Evolutionary conservation across 2,329 filamentous ascomycete species (phyloP).

Genomic region (Ophiosphaerella narmari): DNA sequence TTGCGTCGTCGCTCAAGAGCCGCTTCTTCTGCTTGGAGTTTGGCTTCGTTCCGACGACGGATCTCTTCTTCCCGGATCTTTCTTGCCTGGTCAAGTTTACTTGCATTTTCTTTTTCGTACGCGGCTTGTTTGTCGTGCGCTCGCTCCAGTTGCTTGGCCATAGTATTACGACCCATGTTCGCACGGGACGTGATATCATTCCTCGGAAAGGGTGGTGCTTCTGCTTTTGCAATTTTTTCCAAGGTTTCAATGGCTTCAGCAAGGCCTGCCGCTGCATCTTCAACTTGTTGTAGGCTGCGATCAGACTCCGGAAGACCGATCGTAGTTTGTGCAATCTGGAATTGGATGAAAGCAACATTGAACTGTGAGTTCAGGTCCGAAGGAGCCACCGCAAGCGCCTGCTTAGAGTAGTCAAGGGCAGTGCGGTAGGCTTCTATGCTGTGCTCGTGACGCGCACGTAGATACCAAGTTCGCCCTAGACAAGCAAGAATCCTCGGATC

Average conservation of each 20-base stretch:
- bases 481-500: conserved; percentile 83
- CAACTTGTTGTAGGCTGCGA: conserved; percentile 77
- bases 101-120: conserved; percentile 91
- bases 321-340: conserved; percentile 84
- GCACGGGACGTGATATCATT: conserved; percentile 91
- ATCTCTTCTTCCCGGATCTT: conserved; percentile 81
- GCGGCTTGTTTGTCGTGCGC: conserved; percentile 82
- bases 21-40: conserved; percentile 67
- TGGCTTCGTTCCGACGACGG: conserved; percentile 75
- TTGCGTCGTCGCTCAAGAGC: conserved; percentile 77
- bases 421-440: conserved; percentile 66
- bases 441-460: conserved; percentile 74
- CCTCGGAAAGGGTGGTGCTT: conserved; percentile 82
- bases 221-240: conserved; percentile 62
- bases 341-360: conserved; percentile 97
- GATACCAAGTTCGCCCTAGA: conserved; percentile 84
- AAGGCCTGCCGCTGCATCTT: conserved; percentile 78
- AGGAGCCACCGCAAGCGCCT: conserved; percentile 76
- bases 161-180: conserved; percentile 95
- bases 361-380: conserved; percentile 92
- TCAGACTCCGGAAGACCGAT: conserved; percentile 75
- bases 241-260: conserved; percentile 81
- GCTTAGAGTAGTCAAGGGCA: conserved; percentile 65
- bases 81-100: conserved; percentile 80
- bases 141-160: conserved; percentile 87